Base-by-base conservation (phyloP, 768 basidiomycete genomes). In the Phylloporus sp. region DNA sequence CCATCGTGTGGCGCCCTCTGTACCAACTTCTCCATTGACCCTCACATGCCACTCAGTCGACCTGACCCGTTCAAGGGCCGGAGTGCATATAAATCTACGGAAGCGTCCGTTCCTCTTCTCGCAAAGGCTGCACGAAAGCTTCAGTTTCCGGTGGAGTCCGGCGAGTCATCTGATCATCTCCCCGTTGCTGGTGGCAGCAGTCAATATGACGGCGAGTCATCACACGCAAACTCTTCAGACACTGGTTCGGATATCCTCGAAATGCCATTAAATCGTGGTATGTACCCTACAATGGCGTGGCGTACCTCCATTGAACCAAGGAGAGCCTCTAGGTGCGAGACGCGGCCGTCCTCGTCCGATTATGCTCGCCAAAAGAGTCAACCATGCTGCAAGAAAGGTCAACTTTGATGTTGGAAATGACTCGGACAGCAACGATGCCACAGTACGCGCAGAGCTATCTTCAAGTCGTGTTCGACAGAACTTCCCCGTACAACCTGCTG, bases 101-200 rank as follows among this genome's bases (percentile, higher is more conserved):
- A 11, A 18, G 18, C 18, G 5, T 18, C 42, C 23, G 40, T 15
- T 12, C 22, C 23, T 12, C 13, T 24, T 22, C 4, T 20, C 15
- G 5, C 34, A 9, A 65, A 53, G 48, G 58, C 55, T 13, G 62
- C 60, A 13, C 59, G 63, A 36, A 64, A 55, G 40, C 11, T 49
- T 12, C 35, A 36, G 5, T 28, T 16, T 24, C 11, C 31, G 20
- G 32, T 5, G 13, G 16, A 16, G 27, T 52, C 60, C 7, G n/a
- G n/a, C n/a, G 52, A 49, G 16, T 48, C 52, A 26, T 52, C 63
- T 12, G 58, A 53, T 24, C 6, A 41, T 20, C 44, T 5, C 13
- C 13, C 50, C 4, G n/a, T 45, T 26, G 5, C 36, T 13, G 2
- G 43, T 11, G 4, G 16, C 18, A 32, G 26, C 26, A 50, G 47